Base-by-base conservation (phyloP, 1,284 basidiomycete genomes). In the Fomes fomentarius region DNA sequence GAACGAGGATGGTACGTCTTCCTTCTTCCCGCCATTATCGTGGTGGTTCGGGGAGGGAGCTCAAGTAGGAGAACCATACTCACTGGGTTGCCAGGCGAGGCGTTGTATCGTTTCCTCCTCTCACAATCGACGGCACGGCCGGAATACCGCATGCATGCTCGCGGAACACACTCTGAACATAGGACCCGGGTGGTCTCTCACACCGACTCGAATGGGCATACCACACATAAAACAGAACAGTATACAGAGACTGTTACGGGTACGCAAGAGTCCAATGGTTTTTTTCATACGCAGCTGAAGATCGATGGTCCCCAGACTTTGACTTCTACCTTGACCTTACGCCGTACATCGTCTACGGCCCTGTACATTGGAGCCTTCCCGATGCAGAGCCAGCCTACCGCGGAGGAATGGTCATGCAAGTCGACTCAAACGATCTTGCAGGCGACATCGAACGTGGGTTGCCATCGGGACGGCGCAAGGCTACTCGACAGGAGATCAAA, bases 71-170 rank as follows among this genome's bases (percentile, higher is more conserved):
- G 24, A 7, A 12, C 6, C 3, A 19, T 57, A 76, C 74, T 17
- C 76, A 80, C 24, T 12, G 0, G 5, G 2, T 6, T 25, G 11
- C 4, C 55, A 87, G 84, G 86, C 45, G 87, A 90, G 68, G 87
- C 87, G 0, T 74, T 90, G 8, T 89, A 88, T 66, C 82, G 87
- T 41, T 91, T 91, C 69, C 71, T 91, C 6, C 75, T 90, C 14
- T 76, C 78, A 2, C 82, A 87, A 44, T 76, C 84, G 1, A 67
- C 69, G 25, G 70, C 63, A 4, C 73, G 71, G 2, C 89, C 88
- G 4, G 71, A 64, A 14, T 75, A 82, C 56, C 67, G 73, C 34
- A 63, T 90, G 6, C 79, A 77, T 40, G 80, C 81, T 59, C 70
- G 70, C 15, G 89, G 88, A 2, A 78, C 78, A 0, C 89, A 89